phyloP scores from a whole-genome alignment of 2,329 filamentous ascomycete genomes.

The Neopestalotiopsis sp. region DNA sequence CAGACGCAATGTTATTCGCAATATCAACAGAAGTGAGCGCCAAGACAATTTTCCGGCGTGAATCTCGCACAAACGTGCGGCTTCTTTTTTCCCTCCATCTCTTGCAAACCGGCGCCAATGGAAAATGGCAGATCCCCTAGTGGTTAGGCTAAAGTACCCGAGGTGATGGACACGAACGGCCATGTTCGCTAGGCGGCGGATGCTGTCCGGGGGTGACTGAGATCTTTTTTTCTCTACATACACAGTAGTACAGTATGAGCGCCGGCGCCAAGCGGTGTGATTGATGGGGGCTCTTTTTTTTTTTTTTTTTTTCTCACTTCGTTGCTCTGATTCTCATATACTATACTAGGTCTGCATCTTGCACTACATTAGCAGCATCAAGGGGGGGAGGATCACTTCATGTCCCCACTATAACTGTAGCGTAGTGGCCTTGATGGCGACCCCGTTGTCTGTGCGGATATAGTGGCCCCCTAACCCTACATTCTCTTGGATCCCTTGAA shows the following conservation, averaged over 20 bases:
- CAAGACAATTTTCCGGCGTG: not conserved
- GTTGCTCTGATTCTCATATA: too few relatives aligned
- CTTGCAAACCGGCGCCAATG: not conserved
- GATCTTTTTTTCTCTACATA: not conserved
- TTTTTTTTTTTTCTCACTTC: too few relatives aligned
- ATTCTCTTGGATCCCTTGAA: not conserved
- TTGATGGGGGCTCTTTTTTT: not conserved
- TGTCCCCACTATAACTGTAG: not conserved
- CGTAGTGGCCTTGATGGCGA: not conserved
- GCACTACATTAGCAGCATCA: too few relatives aligned
- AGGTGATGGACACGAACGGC: not conserved
- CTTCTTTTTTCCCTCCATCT: not conserved
- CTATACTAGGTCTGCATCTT: too few relatives aligned
- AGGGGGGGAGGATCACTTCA: too few relatives aligned
- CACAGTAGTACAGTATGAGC: too few relatives aligned
- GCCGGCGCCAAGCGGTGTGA: not conserved
- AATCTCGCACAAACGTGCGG: not conserved
- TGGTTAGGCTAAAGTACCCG: not conserved
- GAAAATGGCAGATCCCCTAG: not conserved
- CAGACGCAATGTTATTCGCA: not conserved
- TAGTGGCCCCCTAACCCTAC: not conserved
- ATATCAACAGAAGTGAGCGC: not conserved
- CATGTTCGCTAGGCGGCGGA: not conserved
- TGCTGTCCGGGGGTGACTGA: not conserved
- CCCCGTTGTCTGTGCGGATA: constrained; percentile 1